These are phyloP conservation scores for Calamus simplicifolius DNA, from an alignment of 176 grass and related monocot species.

Conservation along the genomic window DNA sequence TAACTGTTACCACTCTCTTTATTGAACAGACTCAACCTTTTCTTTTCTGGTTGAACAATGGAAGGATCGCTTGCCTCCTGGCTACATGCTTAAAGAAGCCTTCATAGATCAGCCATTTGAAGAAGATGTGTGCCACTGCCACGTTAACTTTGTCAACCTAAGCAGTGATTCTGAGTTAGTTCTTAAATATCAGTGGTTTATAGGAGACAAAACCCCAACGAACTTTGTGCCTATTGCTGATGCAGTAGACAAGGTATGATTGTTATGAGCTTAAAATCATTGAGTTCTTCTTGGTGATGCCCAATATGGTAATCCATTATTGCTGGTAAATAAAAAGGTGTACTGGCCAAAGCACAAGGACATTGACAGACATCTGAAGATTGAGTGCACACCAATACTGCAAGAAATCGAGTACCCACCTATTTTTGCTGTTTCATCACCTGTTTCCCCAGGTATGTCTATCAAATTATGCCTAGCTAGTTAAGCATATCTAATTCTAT, in stretches of 20 bases:
- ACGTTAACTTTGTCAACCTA: slow-evolving; percentile 60
- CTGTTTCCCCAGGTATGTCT: slow-evolving; percentile 68
- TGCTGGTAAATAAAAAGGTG: slow-evolving; percentile 32
- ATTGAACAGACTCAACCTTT: slow-evolving; percentile 79
- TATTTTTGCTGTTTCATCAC: slow-evolving; percentile 70
- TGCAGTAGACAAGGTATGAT: slow-evolving; percentile 58
- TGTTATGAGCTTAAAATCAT: background rate
- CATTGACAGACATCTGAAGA: slow-evolving; percentile 78
- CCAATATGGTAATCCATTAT: background rate
- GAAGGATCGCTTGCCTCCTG: slow-evolving; percentile 61
- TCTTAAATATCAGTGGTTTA: slow-evolving; percentile 75
- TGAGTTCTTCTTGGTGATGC: background rate
- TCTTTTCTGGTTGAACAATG: slow-evolving; percentile 80
- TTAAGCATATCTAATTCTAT: too few species aligned
- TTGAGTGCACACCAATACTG: slow-evolving; percentile 67
- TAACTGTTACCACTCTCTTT: background rate
- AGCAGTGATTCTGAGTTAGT: slow-evolving; percentile 36
- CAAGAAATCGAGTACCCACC: slow-evolving; percentile 50
- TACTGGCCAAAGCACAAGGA: slow-evolving; percentile 84
- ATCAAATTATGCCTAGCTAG: too few species aligned
- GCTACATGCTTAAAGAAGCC: slow-evolving; percentile 60
- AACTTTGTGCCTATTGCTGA: slow-evolving; percentile 63
- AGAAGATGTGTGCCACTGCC: slow-evolving; percentile 76
- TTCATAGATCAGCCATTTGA: slow-evolving; percentile 83
- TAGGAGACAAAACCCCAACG: slow-evolving; percentile 63